Conservation (phyloP, 768 basidiomycete genomes). For the Wakefieldia striispora region DNA sequence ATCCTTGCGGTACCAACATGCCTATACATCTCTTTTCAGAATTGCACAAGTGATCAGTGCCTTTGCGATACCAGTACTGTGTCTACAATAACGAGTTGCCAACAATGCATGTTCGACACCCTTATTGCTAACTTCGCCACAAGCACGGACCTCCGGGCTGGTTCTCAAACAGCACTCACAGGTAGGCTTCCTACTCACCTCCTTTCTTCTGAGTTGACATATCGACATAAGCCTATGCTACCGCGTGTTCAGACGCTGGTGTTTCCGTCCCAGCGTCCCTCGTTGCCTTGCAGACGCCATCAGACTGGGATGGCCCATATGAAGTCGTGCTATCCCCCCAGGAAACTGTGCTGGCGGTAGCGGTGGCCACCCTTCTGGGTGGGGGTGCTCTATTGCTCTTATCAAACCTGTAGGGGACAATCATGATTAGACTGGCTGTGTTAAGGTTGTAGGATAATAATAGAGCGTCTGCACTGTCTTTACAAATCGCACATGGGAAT, state of each 20-base stretch:
- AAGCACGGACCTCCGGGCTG: constrained; percentile 51
- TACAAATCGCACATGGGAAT: no score
- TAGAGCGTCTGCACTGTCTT: not conserved
- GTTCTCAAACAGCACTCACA: constrained; percentile 55
- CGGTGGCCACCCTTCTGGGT: constrained; percentile 46
- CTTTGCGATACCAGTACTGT: constrained; percentile 50
- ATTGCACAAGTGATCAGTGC: constrained; percentile 50
- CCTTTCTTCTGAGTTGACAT: constrained; percentile 6
- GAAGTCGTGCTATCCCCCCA: constrained; percentile 44
- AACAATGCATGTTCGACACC: constrained; percentile 65
- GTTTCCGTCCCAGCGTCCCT: constrained; percentile 37
- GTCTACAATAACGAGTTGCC: constrained; percentile 46
- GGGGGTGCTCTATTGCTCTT: constrained; percentile 48
- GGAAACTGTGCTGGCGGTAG: constrained; percentile 45
- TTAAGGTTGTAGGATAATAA: not conserved
- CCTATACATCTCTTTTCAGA: constrained; percentile 18
- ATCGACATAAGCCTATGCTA: constrained; percentile 47
- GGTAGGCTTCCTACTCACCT: constrained; percentile 38
- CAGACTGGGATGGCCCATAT: constrained; percentile 61
- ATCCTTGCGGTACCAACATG: not conserved
- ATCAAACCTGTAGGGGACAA: constrained; percentile 44
- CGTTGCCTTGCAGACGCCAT: constrained; percentile 44
- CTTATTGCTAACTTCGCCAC: constrained; percentile 50
- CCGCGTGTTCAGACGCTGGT: constrained; percentile 43
- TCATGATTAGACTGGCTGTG: not conserved